Conservation (phyloP, 1,284 basidiomycete species). For the Trichosporon asahii region DNA sequence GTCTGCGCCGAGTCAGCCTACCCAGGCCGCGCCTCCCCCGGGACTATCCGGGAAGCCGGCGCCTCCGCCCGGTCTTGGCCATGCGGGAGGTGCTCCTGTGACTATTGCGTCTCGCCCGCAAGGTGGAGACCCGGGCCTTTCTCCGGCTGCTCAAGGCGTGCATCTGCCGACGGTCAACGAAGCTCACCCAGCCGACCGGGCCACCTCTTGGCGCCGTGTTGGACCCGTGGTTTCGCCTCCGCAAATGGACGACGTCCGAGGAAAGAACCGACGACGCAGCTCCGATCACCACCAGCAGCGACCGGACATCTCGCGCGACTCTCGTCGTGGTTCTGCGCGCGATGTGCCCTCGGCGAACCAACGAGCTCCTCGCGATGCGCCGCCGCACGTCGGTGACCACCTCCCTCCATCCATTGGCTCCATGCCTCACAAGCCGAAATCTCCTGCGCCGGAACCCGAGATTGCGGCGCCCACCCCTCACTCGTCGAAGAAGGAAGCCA, state of each 20-base stretch:
- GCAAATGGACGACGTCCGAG: not conserved
- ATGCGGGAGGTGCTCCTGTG: slow-evolving; percentile 11
- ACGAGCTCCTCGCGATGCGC: slow-evolving; percentile 7
- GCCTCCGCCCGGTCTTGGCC: slow-evolving; percentile 16
- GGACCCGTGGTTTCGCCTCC: slow-evolving; percentile 1
- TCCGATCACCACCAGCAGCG: slow-evolving; percentile 7
- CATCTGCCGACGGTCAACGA: not conserved
- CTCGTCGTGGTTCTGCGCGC: not conserved
- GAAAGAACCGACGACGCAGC: not conserved
- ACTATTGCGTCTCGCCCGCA: slow-evolving; percentile 18
- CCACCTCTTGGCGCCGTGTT: slow-evolving; percentile 13
- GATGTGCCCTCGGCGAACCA: not conserved
- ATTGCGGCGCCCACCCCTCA: slow-evolving; percentile 15
- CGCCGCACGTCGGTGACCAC: slow-evolving; percentile 11
- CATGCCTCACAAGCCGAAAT: slow-evolving; percentile 1
- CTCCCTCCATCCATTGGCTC: not conserved
- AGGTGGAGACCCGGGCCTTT: not conserved
- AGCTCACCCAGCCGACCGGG: slow-evolving; percentile 16
- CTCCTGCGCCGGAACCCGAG: not conserved
- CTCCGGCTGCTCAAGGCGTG: not conserved
- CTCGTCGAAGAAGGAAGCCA: slow-evolving; percentile 56
- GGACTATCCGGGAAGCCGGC: slow-evolving; percentile 16
- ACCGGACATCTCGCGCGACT: not conserved
- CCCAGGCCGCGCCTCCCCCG: slow-evolving; percentile 15
- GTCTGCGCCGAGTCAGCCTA: slow-evolving; percentile 8